A percentile compares a stretch with the other conserved stretches of the same genome.
Evolutionary conservation across 2,329 filamentous ascomycete species (phyloP).

Genomic region (Colletotrichum destructivum): DNA sequence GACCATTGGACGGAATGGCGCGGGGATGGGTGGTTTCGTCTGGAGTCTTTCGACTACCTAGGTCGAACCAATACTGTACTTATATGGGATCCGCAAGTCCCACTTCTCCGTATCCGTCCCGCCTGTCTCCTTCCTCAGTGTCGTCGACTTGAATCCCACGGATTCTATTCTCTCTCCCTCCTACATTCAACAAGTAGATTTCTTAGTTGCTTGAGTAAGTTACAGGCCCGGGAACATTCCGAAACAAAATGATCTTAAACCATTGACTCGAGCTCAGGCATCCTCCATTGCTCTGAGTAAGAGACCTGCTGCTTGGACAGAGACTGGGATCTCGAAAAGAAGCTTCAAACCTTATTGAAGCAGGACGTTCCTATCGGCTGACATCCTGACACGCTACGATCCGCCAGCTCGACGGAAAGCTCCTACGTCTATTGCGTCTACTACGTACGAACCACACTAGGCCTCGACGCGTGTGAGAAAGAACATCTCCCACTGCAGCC

Average conservation of each 20-base stretch:
- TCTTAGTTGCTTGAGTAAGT: neutral
- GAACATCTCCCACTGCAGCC: neutral
- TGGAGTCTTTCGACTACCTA: conserved; percentile 4
- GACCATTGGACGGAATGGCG: conserved; percentile 28
- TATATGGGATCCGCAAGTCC: conserved; percentile 21
- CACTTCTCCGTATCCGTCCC: neutral
- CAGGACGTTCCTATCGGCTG: neutral
- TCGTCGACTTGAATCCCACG: neutral
- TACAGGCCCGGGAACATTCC: neutral
- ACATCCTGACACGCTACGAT: conserved; percentile 12
- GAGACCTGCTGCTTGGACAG: neutral
- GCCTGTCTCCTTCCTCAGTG: neutral
- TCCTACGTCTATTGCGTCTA: too few relatives aligned
- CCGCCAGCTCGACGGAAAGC: conserved; percentile 14
- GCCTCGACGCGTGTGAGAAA: neutral
- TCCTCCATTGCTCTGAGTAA: neutral
- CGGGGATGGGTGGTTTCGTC: conserved; percentile 25
- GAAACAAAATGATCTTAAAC: too few relatives aligned
- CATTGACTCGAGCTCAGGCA: conserved; percentile 20
- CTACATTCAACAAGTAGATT: neutral
- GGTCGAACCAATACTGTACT: conserved; percentile 8
- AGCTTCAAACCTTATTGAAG: conserved; percentile 20
- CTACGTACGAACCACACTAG: neutral
- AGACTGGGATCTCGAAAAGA: conserved; percentile 11
- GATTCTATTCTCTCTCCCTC: neutral